A percentile compares a stretch with the other conserved stretches of the same genome.
phyloP scores from a whole-genome alignment of 805 yeast species.

The Spathaspora gorwiae region DNA sequence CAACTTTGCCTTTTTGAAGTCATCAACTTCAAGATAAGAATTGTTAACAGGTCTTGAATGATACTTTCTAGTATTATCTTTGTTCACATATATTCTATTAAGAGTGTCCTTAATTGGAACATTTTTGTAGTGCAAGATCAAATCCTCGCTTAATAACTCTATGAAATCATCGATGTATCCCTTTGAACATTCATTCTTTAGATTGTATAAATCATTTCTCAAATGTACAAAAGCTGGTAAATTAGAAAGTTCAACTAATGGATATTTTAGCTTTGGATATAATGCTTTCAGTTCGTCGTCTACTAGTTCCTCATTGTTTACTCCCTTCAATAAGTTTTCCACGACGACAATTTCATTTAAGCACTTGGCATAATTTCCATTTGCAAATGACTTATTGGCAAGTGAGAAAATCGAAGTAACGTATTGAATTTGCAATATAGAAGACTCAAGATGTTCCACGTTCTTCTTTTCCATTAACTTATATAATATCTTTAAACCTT shows the following conservation, averaged over 20 bases:
- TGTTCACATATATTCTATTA: constrained; percentile 38
- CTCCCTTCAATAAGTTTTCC: constrained; percentile 47
- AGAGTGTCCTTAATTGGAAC: constrained; percentile 48
- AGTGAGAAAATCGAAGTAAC: constrained; percentile 19
- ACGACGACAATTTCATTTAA: constrained; percentile 54
- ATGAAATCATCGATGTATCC: constrained; percentile 59
- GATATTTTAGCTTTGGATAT: constrained; percentile 23
- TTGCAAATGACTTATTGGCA: constrained; percentile 39
- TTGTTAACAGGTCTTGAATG: constrained; percentile 20
- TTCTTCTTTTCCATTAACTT: constrained; percentile 52
- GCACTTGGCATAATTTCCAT: constrained; percentile 49
- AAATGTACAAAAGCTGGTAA: constrained; percentile 50
- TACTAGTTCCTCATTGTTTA: constrained; percentile 10
- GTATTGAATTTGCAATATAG: constrained; percentile 50
- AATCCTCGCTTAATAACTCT: constrained; percentile 53
- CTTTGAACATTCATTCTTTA: constrained; percentile 64
- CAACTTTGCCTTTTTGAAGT: constrained; percentile 40
- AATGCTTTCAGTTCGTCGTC: constrained; percentile 12
- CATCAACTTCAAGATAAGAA: constrained; percentile 35
- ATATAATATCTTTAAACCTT: constrained; percentile 48
- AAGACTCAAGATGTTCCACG: constrained; percentile 58
- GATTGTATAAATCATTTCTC: constrained; percentile 47
- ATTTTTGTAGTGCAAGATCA: constrained; percentile 52
- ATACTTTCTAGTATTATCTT: constrained; percentile 22
- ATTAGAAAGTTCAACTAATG: constrained; percentile 36